Percentiles rank a stretch among this genome's conserved stretches.
Evolutionary conservation across 352 stramenopile species (phyloP).

Genomic region (Globisporangium nodosum): DNA sequence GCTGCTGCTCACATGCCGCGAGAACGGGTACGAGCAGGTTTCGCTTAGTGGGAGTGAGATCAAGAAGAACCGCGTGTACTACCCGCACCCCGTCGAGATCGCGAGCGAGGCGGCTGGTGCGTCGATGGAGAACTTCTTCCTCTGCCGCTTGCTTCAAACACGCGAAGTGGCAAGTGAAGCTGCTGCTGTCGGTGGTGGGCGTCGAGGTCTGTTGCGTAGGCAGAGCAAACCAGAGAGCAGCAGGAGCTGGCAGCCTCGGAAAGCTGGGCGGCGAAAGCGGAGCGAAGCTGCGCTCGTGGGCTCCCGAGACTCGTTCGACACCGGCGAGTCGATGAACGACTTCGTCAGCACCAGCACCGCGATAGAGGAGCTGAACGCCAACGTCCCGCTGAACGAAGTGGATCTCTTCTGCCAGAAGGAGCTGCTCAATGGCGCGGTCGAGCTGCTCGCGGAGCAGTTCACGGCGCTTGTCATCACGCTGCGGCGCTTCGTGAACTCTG

Average conservation of each 20-base stretch:
- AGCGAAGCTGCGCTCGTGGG: conserved; percentile 2
- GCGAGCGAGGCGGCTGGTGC: conserved; percentile 17
- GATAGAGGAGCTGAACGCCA: conserved; percentile 58
- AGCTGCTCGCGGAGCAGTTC: conserved; percentile 45
- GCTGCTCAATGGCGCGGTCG: conserved; percentile 36
- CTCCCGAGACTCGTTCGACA: conserved; percentile 39
- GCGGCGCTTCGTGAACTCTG: conserved; percentile 28
- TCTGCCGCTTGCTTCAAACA: conserved; percentile 43
- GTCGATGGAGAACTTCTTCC: conserved; percentile 50
- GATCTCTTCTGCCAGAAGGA: conserved; percentile 25
- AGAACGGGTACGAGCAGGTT: conserved; percentile 50
- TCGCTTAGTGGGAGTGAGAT: conserved; percentile 30
- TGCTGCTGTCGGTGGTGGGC: conserved; percentile 3
- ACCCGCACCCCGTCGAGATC: conserved; percentile 40
- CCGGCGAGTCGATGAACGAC: conserved; percentile 45
- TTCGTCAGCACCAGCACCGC: conserved; percentile 28
- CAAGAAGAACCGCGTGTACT: conserved; percentile 53
- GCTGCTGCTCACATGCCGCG: conserved; percentile 51
- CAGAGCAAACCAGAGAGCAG: conserved; percentile 8
- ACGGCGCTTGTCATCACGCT: conserved; percentile 26
- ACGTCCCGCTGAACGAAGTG: conserved; percentile 36
- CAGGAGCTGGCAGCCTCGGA: conserved; percentile 32
- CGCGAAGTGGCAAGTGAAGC: conserved; percentile 12
- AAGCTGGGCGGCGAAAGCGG: conserved; percentile 10
- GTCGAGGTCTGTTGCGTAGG: conserved; percentile 3